Percentiles rank a stretch among this genome's conserved stretches.
Evolutionary conservation across 73 alveolate genomes (phyloP).

Genomic region (Blepharisma stoltei): DNA sequence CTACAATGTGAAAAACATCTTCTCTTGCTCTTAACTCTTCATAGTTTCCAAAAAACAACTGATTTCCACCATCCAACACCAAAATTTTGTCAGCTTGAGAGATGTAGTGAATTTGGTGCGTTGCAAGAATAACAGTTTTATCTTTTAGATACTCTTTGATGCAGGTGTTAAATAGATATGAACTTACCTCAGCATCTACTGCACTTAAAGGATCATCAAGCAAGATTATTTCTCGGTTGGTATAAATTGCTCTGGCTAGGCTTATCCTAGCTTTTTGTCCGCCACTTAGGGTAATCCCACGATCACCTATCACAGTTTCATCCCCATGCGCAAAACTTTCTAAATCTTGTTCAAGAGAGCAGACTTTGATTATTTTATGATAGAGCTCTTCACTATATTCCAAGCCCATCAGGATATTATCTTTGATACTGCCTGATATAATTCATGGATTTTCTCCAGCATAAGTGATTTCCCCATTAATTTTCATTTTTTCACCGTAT

Average conservation of each 20-base stretch:
- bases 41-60: background rate
- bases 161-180: conserved; percentile 35
- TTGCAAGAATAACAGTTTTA: conserved; percentile 38
- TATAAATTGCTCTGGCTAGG: conserved; percentile 83
- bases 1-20: background rate
- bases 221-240: conserved; percentile 65
- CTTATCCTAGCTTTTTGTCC: conserved; percentile 88
- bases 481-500: conserved; percentile 19
- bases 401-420: conserved; percentile 70
- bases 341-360: conserved; percentile 78
- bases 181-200: conserved; percentile 68
- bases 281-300: conserved; percentile 75
- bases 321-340: conserved; percentile 56
- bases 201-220: conserved; percentile 72
- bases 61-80: conserved; percentile 41
- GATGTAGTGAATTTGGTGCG: conserved; percentile 41
- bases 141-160: conserved; percentile 27
- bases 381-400: conserved; percentile 65
- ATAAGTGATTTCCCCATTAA: conserved; percentile 64
- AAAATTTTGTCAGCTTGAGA: conserved; percentile 26
- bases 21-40: background rate
- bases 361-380: conserved; percentile 63
- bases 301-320: conserved; percentile 71
- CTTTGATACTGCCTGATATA: conserved; percentile 71
- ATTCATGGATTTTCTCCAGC: conserved; percentile 88